A percentile compares a stretch with the other conserved stretches of the same genome.
Evolutionary conservation across 2,329 filamentous ascomycete species (phyloP).

Genomic region (Aspergillus fumigatiaffinis): DNA sequence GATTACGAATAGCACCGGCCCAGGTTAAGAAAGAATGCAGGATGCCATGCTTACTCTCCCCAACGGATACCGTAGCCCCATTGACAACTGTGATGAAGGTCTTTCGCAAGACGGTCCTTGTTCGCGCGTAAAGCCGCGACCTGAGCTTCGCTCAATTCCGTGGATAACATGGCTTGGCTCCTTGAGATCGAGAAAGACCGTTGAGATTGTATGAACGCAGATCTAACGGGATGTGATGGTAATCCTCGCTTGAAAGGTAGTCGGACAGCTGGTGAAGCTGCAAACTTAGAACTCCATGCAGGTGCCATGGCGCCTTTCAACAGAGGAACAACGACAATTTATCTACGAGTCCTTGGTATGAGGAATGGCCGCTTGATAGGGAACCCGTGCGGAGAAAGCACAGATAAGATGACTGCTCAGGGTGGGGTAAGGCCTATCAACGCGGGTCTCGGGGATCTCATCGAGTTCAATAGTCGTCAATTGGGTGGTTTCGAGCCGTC

Average conservation of each 20-base stretch:
- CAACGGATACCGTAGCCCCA: slow-evolving; percentile 65
- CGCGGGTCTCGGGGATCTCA: background rate
- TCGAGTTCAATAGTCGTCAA: background rate
- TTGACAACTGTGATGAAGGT: slow-evolving; percentile 63
- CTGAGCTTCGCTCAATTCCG: slow-evolving; percentile 48
- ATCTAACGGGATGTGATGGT: background rate
- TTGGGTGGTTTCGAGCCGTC: background rate
- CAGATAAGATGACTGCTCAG: slow-evolving; percentile 2
- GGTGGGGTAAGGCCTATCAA: background rate
- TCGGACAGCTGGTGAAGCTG: slow-evolving; percentile 1
- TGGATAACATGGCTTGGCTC: slow-evolving; percentile 32
- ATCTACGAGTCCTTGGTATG: background rate
- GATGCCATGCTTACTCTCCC: slow-evolving; percentile 55
- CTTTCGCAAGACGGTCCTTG: slow-evolving; percentile 56
- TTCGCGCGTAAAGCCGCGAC: slow-evolving; percentile 55
- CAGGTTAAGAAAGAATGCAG: background rate
- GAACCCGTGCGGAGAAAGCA: background rate
- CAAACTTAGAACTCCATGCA: background rate
- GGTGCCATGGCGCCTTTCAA: slow-evolving; percentile 6
- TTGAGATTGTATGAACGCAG: slow-evolving; percentile 2
- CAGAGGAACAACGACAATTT: slow-evolving; percentile 1
- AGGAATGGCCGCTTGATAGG: background rate
- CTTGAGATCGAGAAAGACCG: slow-evolving; percentile 12
- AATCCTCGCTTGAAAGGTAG: slow-evolving; percentile 1
- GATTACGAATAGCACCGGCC: background rate